Percentiles rank a stretch among this genome's conserved stretches.
Evolutionary conservation across 2,329 filamentous ascomycete genomes (phyloP).

Genomic region (Xylariaceae sp.): DNA sequence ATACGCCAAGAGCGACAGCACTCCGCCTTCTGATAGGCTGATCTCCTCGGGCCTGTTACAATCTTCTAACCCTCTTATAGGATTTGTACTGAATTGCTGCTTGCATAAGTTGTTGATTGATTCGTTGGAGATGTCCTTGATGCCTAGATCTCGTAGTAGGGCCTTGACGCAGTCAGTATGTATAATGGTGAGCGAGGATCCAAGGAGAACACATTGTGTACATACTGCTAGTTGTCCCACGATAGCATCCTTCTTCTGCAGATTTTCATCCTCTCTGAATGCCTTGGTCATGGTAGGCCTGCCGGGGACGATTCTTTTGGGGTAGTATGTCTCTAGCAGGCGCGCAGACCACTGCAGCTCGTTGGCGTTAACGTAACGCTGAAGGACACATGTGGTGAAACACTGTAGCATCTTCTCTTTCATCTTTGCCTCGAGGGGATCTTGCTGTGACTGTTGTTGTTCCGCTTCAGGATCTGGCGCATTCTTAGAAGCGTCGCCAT

Average conservation of each 20-base stretch:
- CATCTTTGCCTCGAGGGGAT: conserved; percentile 56
- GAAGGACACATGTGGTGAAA: conserved; percentile 73
- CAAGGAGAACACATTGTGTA: not conserved
- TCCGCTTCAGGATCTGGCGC: conserved; percentile 61
- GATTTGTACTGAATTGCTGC: conserved; percentile 39
- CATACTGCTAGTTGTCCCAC: conserved; percentile 66
- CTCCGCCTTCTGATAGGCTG: conserved; percentile 55
- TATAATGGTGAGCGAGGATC: not conserved
- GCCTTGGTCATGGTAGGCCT: conserved; percentile 58
- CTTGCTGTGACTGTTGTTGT: conserved; percentile 46
- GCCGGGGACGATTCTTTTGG: conserved; percentile 58
- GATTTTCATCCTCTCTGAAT: conserved; percentile 59
- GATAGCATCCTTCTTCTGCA: conserved; percentile 60
- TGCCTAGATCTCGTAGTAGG: conserved; percentile 58
- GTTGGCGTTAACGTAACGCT: conserved; percentile 65
- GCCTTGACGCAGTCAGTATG: conserved; percentile 37
- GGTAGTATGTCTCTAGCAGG: conserved; percentile 65
- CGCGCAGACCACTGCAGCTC: conserved; percentile 59
- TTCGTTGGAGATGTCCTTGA: conserved; percentile 43
- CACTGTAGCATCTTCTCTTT: conserved; percentile 65
- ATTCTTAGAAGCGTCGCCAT: conserved; percentile 50
- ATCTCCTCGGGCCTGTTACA: conserved; percentile 48
- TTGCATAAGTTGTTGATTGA: conserved; percentile 45
- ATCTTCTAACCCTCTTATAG: conserved; percentile 45
- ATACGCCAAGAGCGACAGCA: conserved; percentile 57